Evolutionary conservation across 805 yeast genomes (phyloP), one percentile per base, ranked within the genome.

Genomic region (Sugiyamaella americana): DNA sequence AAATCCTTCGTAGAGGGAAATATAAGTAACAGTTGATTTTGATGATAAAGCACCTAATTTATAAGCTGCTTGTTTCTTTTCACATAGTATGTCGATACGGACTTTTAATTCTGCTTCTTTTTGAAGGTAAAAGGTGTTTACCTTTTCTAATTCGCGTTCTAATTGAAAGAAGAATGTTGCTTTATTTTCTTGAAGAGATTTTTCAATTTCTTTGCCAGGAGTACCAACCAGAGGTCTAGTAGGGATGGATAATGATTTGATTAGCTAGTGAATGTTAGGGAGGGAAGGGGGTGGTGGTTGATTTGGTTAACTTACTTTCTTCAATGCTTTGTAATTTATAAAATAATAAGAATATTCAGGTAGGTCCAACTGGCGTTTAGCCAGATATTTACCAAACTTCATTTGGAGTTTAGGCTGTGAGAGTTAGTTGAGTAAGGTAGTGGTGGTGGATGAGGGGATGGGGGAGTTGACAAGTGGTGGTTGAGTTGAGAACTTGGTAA

Each of bases 381-480:
- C 98, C 62, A 93, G 73, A 61, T 87, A 86, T 67, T 93, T 93
- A 43, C 98, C 98, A 66, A 88, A 93, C 73, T 93, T 93, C 98
- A 70, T 70, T 16, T 21, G n/a, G n/a, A n/a, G n/a, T n/a, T n/a
- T n/a, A 18, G 19, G 39, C 11, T 16, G 39, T 16, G 10, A 18
- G 11, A 10, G 19, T 11, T 10, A 36, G 39, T 29, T 13, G n/a
- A n/a, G 34, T 13, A 29, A n/a, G 13, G n/a, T 13, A n/a, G 13
- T 29, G n/a, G 34, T 29, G n/a, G 34, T 29, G 34, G 34, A 29
- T 29, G 34, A 13, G 34, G 13, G 34, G 34, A n/a, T n/a, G n/a
- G n/a, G n/a, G n/a, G n/a, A n/a, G n/a, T n/a, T n/a, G n/a, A n/a
- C n/a, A n/a, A n/a, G n/a, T n/a, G n/a, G n/a, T n/a, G n/a, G n/a